Evolutionary conservation across 192 early-diverging fungal genomes (phyloP), one percentile per base, ranked within the genome.

Genomic region (Pilaira anomala): DNA sequence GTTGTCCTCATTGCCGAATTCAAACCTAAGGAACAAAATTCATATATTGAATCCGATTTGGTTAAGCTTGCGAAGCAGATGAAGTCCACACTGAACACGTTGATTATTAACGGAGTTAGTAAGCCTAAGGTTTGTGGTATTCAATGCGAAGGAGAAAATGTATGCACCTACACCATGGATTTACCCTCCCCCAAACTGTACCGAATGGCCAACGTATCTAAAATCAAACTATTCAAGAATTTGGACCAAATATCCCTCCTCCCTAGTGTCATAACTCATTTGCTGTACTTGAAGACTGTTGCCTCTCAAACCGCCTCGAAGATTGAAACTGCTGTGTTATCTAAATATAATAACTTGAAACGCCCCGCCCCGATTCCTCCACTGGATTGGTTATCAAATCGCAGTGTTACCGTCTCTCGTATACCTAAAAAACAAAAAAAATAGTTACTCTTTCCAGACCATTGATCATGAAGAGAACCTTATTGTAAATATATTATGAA

Each of bases 181-280:
- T 40, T 58, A 36, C 18, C 41, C 25, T 58, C 56, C 22, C 56
- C 56, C 56, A 58, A 58, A 40, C 21, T 58, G 19, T 58, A 58
- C 36, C 21, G 56, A 22, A 21, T 58, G 19, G 16, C 26, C 50
- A 52, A 52, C 28, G 50, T 25, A 16, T 25, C 50, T 29, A 52
- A 28, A 12, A 52, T 52, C 14, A 52, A 52, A 29, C 50, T 52
- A 11, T 52, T 50, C 24, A 50, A 25, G 12, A 50, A 12, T 12
- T 50, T 50, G 24, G 48, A 50, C 24, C 48, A 50, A 25, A 50
- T 50, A 3, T 50, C 48, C 7, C 48, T 50, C 24, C 48, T 50
- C 24, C 48, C 48, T 5, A 50, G 48, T 50, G 24, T 50, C 21
- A 21, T 50, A 24, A 50, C 48, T 5, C 18, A 50, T 50, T 12